phyloP scores from a whole-genome alignment of 2,329 filamentous ascomycete genomes.

The Trichoderma afroharzianum region DNA sequence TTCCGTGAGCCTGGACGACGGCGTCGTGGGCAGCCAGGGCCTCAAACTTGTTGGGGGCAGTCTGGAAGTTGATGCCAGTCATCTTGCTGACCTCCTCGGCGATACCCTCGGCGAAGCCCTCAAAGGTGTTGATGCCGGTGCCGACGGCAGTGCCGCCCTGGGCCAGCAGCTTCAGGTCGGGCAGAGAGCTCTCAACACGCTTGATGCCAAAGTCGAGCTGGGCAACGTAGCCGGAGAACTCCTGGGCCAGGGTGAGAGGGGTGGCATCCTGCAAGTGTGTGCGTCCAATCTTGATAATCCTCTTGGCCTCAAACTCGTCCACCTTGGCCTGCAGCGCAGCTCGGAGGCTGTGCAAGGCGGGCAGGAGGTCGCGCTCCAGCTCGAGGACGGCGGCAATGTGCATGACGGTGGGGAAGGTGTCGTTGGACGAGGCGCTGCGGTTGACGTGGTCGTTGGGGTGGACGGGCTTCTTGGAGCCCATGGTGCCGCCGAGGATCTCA shows the following conservation, averaged over 20 bases:
- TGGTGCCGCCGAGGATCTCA: conserved; percentile 89
- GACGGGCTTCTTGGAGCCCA: conserved; percentile 97
- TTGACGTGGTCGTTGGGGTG: conserved; percentile 99
- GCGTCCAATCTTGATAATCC: conserved; percentile 98
- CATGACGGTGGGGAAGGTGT: conserved; percentile 99
- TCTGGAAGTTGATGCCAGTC: conserved; percentile 90
- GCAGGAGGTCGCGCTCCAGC: conserved; percentile 80
- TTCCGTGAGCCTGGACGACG: conserved; percentile 88
- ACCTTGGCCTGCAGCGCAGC: conserved; percentile 84
- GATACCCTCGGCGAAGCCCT: conserved; percentile 91
- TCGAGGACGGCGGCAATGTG: conserved; percentile 97
- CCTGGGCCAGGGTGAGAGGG: conserved; percentile 89
- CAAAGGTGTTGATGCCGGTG: conserved; percentile 95
- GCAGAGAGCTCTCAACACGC: conserved; percentile 77
- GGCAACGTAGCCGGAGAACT: conserved; percentile 95
- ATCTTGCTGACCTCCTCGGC: conserved; percentile 87
- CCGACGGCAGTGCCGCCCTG: conserved; percentile 97
- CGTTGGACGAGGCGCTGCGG: conserved; percentile 97
- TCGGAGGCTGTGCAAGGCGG: conserved; percentile 76
- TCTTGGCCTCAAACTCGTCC: conserved; percentile 75
- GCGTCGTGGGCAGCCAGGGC: conserved; percentile 93
- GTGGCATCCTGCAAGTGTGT: conserved; percentile 98
- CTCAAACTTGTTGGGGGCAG: conserved; percentile 98
- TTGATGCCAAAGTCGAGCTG: conserved; percentile 89
- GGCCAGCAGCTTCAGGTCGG: conserved; percentile 80